Conservation (phyloP, 2,329 filamentous ascomycete species). For the Coniosporium tulheliwenetii region DNA sequence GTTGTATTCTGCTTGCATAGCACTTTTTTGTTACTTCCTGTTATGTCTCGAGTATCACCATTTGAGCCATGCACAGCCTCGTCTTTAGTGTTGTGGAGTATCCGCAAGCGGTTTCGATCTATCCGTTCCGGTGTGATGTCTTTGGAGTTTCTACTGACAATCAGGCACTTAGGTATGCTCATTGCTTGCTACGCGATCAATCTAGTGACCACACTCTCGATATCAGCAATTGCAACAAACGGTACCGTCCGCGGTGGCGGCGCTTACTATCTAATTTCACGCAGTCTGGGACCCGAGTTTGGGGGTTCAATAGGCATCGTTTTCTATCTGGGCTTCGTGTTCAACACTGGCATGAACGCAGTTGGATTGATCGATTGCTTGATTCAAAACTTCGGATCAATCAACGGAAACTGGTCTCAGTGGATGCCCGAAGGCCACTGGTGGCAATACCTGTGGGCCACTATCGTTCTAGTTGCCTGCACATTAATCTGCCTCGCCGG, state of each 20-base stretch:
- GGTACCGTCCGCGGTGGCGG: constrained; percentile 78
- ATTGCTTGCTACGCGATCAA: constrained; percentile 64
- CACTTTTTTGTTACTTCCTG: too few species aligned
- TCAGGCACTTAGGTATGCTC: constrained; percentile 43
- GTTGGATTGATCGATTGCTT: constrained; percentile 77
- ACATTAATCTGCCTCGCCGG: constrained; percentile 65
- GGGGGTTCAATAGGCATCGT: constrained; percentile 77
- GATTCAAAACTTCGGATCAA: constrained; percentile 53
- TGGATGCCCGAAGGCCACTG: constrained; percentile 57
- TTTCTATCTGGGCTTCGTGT: constrained; percentile 78
- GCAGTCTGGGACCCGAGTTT: constrained; percentile 75
- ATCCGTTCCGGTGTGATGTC: constrained; percentile 1
- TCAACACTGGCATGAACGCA: constrained; percentile 78
- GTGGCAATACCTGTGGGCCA: constrained; percentile 63
- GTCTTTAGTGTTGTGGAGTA: not conserved
- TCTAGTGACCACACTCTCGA: constrained; percentile 68
- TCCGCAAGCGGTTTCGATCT: not conserved
- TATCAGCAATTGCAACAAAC: constrained; percentile 81
- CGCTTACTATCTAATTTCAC: constrained; percentile 77
- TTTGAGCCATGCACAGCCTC: not conserved
- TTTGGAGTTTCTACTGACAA: too few species aligned
- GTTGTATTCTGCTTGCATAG: not conserved
- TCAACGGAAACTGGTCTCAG: constrained; percentile 39
- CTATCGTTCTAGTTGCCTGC: constrained; percentile 53
- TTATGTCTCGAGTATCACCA: not conserved